Base-by-base conservation (phyloP, 805 yeast genomes). In the Grigorovia humatica region DNA sequence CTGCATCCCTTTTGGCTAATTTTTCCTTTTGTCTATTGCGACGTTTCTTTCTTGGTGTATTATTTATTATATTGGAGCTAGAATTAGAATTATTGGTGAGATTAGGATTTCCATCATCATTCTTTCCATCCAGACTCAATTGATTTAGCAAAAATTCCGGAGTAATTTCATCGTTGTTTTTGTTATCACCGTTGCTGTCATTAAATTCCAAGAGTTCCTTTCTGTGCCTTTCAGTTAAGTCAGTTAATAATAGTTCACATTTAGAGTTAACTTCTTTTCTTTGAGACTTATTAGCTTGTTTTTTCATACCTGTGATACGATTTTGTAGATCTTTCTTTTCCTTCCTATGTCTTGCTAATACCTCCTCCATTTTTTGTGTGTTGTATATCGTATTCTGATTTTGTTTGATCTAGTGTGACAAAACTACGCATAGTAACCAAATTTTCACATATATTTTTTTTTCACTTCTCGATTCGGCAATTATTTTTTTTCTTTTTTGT, bases 21-120 rank as follows among this genome's bases (percentile, higher is more conserved):
- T 86, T 75, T 61, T 89, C 97, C 68, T 85, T 87, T 56, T 88
- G 93, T 51, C 97, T 76, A 64, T 91, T 91, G 47, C 91, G 75
- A 8, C 69, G 69, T 56, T 68, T 72, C 59, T 63, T 69, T 9
- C 68, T 70, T 38, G 42, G 12, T 38, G 17, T 46, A 59, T 27
- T 49, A 53, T 43, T 49, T 57, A 9, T 29, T 51, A 49, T 38
- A 46, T 55, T 30, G 13, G 19, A 6, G 46, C n/a, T 9, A 23
- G 27, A 23, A 12, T 40, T 35, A 29, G 29, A 2, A 5, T 45
- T 12, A 12, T 13, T 23, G 18, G 30, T 57, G 66, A 35, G 56
- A 58, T 38, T 61, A 23, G 27, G 6, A 23, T 23, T 23, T 23
- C 27, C 27, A 65, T 40, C 55, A 12, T 5, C 29, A 32, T 19